These are phyloP conservation scores for Blastobotrys petasosporus DNA, from an alignment of 1,139 yeast genomes.

Conservation along the genomic window DNA sequence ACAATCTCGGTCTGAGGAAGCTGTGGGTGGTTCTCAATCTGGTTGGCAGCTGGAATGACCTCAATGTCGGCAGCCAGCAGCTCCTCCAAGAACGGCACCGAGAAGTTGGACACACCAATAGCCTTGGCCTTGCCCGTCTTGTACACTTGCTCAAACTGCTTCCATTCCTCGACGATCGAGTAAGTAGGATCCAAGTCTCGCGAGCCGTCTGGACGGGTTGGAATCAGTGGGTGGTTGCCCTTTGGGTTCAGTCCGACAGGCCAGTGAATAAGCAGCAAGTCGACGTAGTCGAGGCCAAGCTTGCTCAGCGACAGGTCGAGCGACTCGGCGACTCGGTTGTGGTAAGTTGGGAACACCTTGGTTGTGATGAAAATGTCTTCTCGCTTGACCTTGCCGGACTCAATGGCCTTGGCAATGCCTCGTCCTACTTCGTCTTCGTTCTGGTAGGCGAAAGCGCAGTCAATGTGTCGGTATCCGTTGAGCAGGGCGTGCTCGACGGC, in stretches of 20 bases:
- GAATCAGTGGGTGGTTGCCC: conserved; percentile 39
- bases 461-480: conserved; percentile 73
- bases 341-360: conserved; percentile 68
- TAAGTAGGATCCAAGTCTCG: conserved; percentile 45
- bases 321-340: conserved; percentile 53
- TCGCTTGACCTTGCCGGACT: conserved; percentile 62
- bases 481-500: conserved; percentile 60
- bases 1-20: conserved; percentile 64
- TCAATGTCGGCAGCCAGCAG: conserved; percentile 48
- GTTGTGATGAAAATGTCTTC: conserved; percentile 72
- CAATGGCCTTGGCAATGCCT: conserved; percentile 47
- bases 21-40: conserved; percentile 70
- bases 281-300: conserved; percentile 74
- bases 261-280: conserved; percentile 83
- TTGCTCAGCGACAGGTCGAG: conserved; percentile 57
- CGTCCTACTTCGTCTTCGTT: conserved; percentile 59
- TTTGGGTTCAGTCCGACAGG: conserved; percentile 54
- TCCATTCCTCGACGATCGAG: conserved; percentile 63
- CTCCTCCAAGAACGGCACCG: conserved; percentile 46
- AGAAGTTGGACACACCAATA: conserved; percentile 76
- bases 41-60: conserved; percentile 64
- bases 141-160: conserved; percentile 53
- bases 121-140: conserved; percentile 56
- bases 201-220: conserved; percentile 42
- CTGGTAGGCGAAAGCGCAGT: conserved; percentile 63